A percentile compares a stretch with the other conserved stretches of the same genome.
Evolutionary conservation across 2,329 filamentous ascomycete genomes (phyloP).

Genomic region (Clarireedia paspali): DNA sequence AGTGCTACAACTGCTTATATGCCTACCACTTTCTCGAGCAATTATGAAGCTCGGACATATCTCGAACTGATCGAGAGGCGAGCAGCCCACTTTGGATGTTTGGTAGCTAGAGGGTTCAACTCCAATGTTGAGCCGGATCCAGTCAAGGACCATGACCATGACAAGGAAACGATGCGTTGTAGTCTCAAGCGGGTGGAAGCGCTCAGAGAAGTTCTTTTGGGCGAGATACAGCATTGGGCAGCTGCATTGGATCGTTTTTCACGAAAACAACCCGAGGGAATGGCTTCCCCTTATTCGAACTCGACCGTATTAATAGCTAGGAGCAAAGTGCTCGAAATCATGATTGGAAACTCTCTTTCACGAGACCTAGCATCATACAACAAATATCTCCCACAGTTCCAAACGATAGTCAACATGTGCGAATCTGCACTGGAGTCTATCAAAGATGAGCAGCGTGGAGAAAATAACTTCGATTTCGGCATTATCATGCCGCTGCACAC

Average conservation of each 20-base stretch:
- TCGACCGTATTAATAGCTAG: background rate
- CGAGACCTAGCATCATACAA: background rate
- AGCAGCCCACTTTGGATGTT: slow-evolving; percentile 11
- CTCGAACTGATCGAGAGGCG: slow-evolving; percentile 14
- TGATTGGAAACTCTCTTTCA: background rate
- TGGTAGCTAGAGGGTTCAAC: background rate
- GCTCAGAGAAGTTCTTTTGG: background rate
- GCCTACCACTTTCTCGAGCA: slow-evolving; percentile 4
- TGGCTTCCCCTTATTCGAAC: background rate
- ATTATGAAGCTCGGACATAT: slow-evolving; percentile 10
- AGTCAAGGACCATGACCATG: background rate
- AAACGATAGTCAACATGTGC: background rate
- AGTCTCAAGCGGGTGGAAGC: background rate
- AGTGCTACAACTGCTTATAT: slow-evolving; percentile 5
- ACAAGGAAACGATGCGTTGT: background rate
- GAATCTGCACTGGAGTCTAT: background rate
- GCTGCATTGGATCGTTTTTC: background rate
- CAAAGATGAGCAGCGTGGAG: background rate
- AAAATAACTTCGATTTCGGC: slow-evolving; percentile 2
- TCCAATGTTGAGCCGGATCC: background rate
- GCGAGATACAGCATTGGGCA: background rate
- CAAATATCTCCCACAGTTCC: background rate
- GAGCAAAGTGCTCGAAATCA: background rate
- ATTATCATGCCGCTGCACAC: slow-evolving; percentile 2
- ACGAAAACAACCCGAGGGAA: background rate